Evolutionary conservation across 306 rosid species (phyloP).

Genomic region (Echinosophora koreensis): DNA sequence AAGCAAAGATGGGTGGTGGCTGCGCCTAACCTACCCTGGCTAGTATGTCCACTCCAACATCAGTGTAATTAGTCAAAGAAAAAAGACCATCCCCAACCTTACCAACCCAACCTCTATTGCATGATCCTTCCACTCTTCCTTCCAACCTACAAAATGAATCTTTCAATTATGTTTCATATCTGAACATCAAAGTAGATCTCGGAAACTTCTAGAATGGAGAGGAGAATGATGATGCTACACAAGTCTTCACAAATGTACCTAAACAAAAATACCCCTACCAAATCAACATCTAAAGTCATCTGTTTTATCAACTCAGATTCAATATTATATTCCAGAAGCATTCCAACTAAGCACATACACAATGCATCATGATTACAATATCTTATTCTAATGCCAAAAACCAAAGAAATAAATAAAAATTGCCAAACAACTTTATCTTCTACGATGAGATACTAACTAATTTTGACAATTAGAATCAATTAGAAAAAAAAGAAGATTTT

Average conservation of each 20-base stretch:
- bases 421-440: neutral
- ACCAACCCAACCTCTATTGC: neutral
- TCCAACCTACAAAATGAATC: conserved; percentile 13
- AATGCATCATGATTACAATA: neutral
- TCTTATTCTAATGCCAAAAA: neutral
- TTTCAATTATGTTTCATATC: no score
- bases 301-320: neutral
- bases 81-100: neutral
- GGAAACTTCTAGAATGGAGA: no score
- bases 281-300: neutral
- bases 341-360: neutral
- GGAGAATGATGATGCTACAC: neutral
- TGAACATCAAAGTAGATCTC: no score
- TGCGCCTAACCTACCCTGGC: no score
- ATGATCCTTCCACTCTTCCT: neutral
- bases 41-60: no score
- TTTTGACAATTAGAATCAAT: neutral
- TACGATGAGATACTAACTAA: neutral
- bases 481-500: neutral
- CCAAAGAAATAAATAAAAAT: neutral
- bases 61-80: neutral
- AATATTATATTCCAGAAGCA: neutral
- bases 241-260: neutral
- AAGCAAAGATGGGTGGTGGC: no score
- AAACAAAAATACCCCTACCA: neutral